Evolutionary conservation across 192 early-diverging fungal genomes (phyloP).

Genomic region (Endogone sp.): DNA sequence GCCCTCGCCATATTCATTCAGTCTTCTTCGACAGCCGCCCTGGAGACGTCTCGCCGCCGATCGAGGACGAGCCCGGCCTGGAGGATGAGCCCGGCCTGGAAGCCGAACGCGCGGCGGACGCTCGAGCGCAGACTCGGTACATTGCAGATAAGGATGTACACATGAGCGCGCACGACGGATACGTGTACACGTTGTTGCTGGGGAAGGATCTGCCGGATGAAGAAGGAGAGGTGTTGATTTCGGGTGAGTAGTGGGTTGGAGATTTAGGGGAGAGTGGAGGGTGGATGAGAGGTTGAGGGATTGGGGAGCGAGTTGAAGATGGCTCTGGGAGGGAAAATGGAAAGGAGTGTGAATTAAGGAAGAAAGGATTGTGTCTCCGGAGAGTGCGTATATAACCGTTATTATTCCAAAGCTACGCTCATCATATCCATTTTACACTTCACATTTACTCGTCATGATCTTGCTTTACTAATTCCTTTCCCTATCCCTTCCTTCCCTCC

Average conservation of each 20-base stretch:
- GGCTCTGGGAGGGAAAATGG: too few species aligned
- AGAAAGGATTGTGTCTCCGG: too few species aligned
- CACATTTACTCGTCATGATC: too few species aligned
- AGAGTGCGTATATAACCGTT: too few species aligned
- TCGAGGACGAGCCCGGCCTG: conserved; percentile 12
- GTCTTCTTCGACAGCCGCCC: conserved; percentile 17
- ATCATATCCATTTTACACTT: too few species aligned
- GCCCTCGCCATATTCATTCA: background rate
- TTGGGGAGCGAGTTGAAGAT: too few species aligned
- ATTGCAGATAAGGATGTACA: conserved; percentile 52
- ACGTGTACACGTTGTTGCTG: conserved; percentile 61
- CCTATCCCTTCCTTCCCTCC: conserved; percentile 24
- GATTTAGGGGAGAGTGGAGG: background rate
- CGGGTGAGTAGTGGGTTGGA: conserved; percentile 16
- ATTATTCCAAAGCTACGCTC: too few species aligned
- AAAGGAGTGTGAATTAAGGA: too few species aligned
- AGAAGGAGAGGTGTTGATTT: conserved; percentile 49
- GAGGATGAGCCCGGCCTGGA: conserved; percentile 30
- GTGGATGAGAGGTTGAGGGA: too few species aligned
- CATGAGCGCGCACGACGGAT: conserved; percentile 68
- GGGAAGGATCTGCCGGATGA: conserved; percentile 43
- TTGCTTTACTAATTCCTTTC: too few species aligned
- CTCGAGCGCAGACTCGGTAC: conserved; percentile 31
- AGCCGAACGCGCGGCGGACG: conserved; percentile 28
- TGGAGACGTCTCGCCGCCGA: conserved; percentile 16